Conservation (phyloP, 805 yeast species). For the Wickerhamiella musiphila region DNA sequence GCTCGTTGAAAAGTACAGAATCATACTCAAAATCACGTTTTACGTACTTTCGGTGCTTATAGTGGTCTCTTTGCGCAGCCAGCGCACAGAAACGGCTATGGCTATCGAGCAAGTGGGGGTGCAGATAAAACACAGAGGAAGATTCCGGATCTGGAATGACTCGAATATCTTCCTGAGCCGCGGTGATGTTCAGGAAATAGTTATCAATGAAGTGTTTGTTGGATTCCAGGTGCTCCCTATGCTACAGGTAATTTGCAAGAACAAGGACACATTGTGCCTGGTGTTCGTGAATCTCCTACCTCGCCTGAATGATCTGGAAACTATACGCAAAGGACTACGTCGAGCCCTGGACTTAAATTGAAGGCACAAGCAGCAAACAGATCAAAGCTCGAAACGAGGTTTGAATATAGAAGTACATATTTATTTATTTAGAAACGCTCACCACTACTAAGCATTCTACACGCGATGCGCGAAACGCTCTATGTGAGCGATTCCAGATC, state of each 20-base stretch:
- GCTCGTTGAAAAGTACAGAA: no score
- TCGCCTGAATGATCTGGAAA: conserved; percentile 8
- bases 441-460: no score
- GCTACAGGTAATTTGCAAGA: conserved; percentile 38
- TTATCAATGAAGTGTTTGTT: conserved; percentile 60
- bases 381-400: no score
- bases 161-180: conserved; percentile 35
- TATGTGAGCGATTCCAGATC: no score
- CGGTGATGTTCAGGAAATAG: conserved; percentile 40
- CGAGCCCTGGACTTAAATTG: no score
- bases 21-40: no score
- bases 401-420: no score
- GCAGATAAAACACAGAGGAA: conserved; percentile 25
- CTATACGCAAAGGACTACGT: conserved; percentile 1
- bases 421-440: no score
- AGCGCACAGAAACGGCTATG: conserved; percentile 22
- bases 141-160: conserved; percentile 16
- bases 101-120: conserved; percentile 32
- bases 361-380: no score
- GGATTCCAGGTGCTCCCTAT: conserved; percentile 52
- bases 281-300: conserved; percentile 16
- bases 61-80: not conserved
- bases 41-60: conserved; percentile 23
- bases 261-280: conserved; percentile 18
- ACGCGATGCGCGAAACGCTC: no score